phyloP scores from a whole-genome alignment of 768 basidiomycete species.

The Hygrophorus russula region DNA sequence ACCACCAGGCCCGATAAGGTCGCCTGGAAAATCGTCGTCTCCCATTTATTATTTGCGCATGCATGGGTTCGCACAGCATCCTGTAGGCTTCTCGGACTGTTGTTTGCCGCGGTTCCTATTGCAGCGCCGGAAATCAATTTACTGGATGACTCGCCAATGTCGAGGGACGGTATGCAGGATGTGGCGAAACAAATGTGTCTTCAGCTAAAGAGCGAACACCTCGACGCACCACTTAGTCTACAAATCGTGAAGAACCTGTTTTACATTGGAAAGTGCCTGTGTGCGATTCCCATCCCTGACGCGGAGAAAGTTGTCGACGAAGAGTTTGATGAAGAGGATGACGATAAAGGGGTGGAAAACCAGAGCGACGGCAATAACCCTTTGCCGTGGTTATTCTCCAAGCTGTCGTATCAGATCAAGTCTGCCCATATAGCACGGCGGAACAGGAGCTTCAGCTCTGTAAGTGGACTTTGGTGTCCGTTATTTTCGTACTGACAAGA shows the following conservation, averaged over 20 bases:
- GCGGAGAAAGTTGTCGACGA: constrained; percentile 12
- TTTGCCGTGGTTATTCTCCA: constrained; percentile 89
- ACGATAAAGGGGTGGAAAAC: constrained; percentile 16
- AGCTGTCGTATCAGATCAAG: constrained; percentile 78
- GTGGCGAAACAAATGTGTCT: constrained; percentile 62
- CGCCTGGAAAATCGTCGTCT: constrained; percentile 51
- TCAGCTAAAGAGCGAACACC: constrained; percentile 72
- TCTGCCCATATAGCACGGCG: constrained; percentile 64
- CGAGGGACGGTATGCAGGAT: constrained; percentile 46
- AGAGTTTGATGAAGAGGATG: constrained; percentile 18
- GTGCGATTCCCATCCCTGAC: constrained; percentile 21
- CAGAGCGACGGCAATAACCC: constrained; percentile 36
- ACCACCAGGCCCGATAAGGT: constrained; percentile 34
- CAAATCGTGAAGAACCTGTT: constrained; percentile 92
- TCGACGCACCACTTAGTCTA: constrained; percentile 61
- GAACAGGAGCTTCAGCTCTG: constrained; percentile 35
- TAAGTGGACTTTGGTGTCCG: constrained; percentile 18
- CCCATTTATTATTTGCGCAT: constrained; percentile 80
- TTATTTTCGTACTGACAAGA: constrained; percentile 3
- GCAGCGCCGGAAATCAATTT: constrained; percentile 23
- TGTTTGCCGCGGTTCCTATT: constrained; percentile 47
- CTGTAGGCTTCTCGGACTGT: constrained; percentile 59
- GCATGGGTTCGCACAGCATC: constrained; percentile 86
- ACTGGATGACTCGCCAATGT: constrained; percentile 34
- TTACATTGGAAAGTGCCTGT: constrained; percentile 83